Base-by-base conservation (phyloP, 1,139 yeast genomes). In the Wickerhamomyces sp. region DNA sequence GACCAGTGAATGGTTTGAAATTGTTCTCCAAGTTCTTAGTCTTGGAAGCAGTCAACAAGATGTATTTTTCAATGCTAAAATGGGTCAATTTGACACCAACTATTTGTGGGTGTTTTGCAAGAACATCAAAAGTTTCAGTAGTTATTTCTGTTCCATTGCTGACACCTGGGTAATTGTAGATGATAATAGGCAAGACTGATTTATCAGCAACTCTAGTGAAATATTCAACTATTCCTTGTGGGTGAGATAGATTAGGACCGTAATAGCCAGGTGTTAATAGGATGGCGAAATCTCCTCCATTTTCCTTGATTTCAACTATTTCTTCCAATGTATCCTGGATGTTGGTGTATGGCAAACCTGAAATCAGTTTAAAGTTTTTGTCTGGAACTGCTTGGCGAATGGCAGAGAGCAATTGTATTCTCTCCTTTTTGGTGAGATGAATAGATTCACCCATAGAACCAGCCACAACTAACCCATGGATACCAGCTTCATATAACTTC, bases 161-260 rank as follows among this genome's bases (percentile, higher is more conserved):
- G 27, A 70, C 76, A 9, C 77, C 77, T 15, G 78, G 79, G 56
- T 64, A 74, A 46, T 71, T 64, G 62, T 74, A 74, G 42, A 74
- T 62, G 49, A 74, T 51, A 30, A 74, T 59, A 28, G 78, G 78
- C 38, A 74, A 51, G 1, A 61, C 61, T 9, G 73, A 55, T 28
- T 58, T 55, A 44, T 70, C 72, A 20, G 78, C 78, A 25, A 74
- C 70, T 22, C 57, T 61, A 16, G 58, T 55, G 55, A 63, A 70
- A 67, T 71, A 73, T 41, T 64, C 68, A 28, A 62, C 58, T 40
- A 72, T 58, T 4, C 74, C 76, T 36, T 61, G 58, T 52, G 70
- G 76, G 24, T 68, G 55, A 38, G 62, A 55, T 41, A 67, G 59
- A 17, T 61, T 47, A 2, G 64, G 60, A 17, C 76, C 76, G 46